Percentiles rank a stretch among this genome's conserved stretches.
These are phyloP conservation scores for Ceratocystis smalleyi DNA, from an alignment of 2,329 filamentous ascomycete species.

Conservation along the genomic window DNA sequence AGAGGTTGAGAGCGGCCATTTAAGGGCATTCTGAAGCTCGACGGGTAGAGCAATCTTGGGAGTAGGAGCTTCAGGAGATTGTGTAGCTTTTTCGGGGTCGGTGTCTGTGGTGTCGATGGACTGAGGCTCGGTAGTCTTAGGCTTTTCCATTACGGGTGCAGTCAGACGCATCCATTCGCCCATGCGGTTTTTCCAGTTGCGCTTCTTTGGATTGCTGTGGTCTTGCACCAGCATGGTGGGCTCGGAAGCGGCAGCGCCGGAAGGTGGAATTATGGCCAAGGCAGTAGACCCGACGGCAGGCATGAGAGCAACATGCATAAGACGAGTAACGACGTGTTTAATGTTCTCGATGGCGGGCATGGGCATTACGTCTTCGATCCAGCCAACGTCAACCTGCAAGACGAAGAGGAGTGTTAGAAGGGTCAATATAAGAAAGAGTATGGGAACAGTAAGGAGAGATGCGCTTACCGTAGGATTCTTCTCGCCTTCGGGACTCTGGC, in stretches of 20 bases:
- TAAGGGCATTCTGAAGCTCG: slow-evolving; percentile 8
- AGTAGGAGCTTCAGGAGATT: neutral
- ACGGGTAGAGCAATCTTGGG: neutral
- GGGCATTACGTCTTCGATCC: slow-evolving; percentile 10
- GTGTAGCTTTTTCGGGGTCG: neutral
- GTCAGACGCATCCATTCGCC: slow-evolving; percentile 11
- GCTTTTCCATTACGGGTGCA: neutral
- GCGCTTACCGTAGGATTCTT: slow-evolving; percentile 8
- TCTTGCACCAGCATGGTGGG: slow-evolving; percentile 1
- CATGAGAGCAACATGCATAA: slow-evolving; percentile 10
- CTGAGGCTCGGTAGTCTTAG: neutral
- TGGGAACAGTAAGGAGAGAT: neutral
- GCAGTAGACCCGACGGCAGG: neutral
- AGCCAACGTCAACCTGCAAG: slow-evolving; percentile 9
- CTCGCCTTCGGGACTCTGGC: neutral
- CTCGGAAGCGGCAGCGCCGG: neutral
- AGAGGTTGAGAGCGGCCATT: slow-evolving; percentile 9
- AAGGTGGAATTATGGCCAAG: neutral
- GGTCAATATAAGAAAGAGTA: neutral
- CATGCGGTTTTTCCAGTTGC: slow-evolving; percentile 14
- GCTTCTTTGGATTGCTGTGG: slow-evolving; percentile 4
- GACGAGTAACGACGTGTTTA: slow-evolving; percentile 14
- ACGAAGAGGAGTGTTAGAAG: neutral
- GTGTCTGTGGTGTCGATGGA: neutral
- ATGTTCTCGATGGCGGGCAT: slow-evolving; percentile 12